These are phyloP conservation scores for Sugiyamaella floridensis DNA, from an alignment of 805 yeast genomes.

Conservation along the genomic window DNA sequence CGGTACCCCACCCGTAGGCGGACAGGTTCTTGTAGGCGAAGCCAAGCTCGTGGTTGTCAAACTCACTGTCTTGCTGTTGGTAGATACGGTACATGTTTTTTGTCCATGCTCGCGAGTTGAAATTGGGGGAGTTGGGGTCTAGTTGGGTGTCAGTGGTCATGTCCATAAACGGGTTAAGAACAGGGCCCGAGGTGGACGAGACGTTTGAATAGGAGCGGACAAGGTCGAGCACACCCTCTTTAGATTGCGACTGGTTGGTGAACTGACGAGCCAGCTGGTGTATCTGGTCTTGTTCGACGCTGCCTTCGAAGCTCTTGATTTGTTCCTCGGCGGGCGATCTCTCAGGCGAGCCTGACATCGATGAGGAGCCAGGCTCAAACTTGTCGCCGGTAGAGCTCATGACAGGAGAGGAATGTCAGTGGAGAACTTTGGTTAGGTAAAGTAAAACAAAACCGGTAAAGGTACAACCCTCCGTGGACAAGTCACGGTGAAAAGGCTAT, in stretches of 20 bases:
- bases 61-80: slow-evolving; percentile 53
- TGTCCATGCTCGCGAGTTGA: slow-evolving; percentile 57
- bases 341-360: background rate
- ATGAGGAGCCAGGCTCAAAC: background rate
- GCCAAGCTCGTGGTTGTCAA: slow-evolving; percentile 54
- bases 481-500: too few species aligned
- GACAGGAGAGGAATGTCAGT: background rate
- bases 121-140: slow-evolving; percentile 52
- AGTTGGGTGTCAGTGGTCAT: slow-evolving; percentile 37
- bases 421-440: too few species aligned
- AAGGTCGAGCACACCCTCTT: slow-evolving; percentile 1
- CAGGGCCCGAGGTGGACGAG: background rate
- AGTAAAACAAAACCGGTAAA: too few species aligned
- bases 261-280: slow-evolving; percentile 15
- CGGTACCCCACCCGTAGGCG: slow-evolving; percentile 57
- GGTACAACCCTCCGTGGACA: too few species aligned
- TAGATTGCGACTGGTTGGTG: slow-evolving; percentile 10
- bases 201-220: slow-evolving; percentile 3
- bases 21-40: slow-evolving; percentile 51
- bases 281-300: slow-evolving; percentile 5
- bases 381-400: background rate
- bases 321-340: background rate
- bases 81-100: slow-evolving; percentile 47
- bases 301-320: background rate
- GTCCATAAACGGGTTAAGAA: slow-evolving; percentile 22